Evolutionary conservation across 78 protist species (phyloP).

Genomic region (Pigoraptor vietnamica): DNA sequence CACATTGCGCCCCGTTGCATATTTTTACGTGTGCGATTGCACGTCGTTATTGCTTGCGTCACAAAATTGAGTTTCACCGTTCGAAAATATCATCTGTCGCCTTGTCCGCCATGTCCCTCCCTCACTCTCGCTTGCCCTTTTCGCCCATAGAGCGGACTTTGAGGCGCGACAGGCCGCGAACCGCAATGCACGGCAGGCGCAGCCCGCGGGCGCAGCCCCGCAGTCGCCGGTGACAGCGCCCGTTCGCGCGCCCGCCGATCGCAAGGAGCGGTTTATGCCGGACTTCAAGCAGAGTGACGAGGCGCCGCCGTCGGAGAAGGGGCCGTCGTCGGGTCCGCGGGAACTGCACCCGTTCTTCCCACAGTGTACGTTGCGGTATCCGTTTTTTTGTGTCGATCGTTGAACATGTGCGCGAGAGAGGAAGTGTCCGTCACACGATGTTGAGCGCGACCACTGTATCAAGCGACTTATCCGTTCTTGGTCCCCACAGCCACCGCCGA

Average conservation of each 20-base stretch:
- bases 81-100: neutral
- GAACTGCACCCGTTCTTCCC: neutral
- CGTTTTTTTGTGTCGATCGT: neutral
- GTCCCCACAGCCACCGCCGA: neutral
- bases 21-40: neutral
- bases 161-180: neutral
- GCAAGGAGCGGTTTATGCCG: neutral
- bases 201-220: neutral
- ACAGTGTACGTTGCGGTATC: neutral
- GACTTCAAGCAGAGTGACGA: neutral
- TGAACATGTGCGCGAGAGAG: neutral
- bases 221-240: neutral
- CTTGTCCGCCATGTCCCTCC: neutral
- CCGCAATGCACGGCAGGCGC: neutral
- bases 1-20: neutral
- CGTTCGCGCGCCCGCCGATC: neutral
- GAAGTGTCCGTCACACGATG: neutral
- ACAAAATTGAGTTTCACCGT: too few species aligned
- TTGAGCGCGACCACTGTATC: neutral
- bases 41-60: too few species aligned
- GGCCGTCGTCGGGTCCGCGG: neutral
- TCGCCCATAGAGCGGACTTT: neutral
- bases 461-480: too few species aligned
- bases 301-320: neutral
- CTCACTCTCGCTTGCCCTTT: too few species aligned